Conservation (phyloP, 805 yeast genomes). For the Wickerhamiella alocasiicola region DNA sequence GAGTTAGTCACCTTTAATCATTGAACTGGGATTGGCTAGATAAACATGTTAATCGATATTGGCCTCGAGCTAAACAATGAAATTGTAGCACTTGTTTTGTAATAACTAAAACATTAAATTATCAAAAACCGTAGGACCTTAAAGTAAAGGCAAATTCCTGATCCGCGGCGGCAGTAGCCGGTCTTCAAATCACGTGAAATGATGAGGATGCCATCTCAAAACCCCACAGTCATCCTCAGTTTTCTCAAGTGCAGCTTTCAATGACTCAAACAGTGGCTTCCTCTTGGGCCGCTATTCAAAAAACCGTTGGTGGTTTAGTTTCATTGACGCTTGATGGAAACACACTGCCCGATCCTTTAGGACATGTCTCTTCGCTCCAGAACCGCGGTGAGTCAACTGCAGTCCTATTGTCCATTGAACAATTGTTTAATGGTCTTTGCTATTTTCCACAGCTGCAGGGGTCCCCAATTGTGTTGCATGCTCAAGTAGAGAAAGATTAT, state of each 20-base stretch:
- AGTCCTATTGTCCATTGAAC: constrained; percentile 14
- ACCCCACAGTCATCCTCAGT: not conserved
- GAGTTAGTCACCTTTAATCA: no score
- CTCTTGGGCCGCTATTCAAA: constrained; percentile 3
- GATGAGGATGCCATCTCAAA: not conserved
- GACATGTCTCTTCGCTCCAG: constrained; percentile 3
- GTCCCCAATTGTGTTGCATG: constrained; percentile 19
- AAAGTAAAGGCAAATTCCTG: no score
- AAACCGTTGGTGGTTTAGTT: constrained; percentile 7
- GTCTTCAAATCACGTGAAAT: constrained; percentile 7
- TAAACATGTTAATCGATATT: no score
- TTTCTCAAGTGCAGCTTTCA: not conserved
- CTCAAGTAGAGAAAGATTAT: constrained; percentile 39
- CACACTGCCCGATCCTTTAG: constrained; percentile 11
- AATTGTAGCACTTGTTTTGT: no score
- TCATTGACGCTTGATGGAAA: not conserved
- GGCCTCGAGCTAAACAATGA: no score
- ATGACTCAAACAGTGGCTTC: constrained; percentile 3
- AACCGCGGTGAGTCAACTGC: constrained; percentile 13
- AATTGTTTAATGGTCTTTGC: constrained; percentile 19
- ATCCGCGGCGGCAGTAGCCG: no score
- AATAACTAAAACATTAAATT: no score
- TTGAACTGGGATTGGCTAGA: no score
- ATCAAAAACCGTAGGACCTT: no score
- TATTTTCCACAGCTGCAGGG: constrained; percentile 14